A percentile compares a stretch with the other conserved stretches of the same genome.
phyloP scores from a whole-genome alignment of 257 asterid species.

The Ophiorrhiza pumila region DNA sequence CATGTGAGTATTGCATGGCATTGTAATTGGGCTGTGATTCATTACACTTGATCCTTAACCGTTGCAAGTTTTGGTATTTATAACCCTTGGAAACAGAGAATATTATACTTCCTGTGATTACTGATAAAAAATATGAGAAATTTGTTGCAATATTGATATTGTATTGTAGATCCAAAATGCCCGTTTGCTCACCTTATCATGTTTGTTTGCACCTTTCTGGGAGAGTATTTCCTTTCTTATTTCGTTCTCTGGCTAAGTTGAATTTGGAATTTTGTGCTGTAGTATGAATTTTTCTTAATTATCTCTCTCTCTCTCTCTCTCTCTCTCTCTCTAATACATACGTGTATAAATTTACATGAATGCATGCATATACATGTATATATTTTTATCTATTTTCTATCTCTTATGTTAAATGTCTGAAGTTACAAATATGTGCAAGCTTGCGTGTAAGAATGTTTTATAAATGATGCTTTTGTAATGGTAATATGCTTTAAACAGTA shows the following conservation, averaged over 20 bases:
- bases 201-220: neutral
- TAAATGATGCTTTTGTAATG: neutral
- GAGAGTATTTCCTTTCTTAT: too few species aligned
- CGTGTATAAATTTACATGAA: neutral
- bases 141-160: neutral
- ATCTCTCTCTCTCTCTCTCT: neutral
- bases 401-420: too few species aligned
- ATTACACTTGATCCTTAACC: neutral
- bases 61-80: neutral
- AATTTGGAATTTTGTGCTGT: neutral
- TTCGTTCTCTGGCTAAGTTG: neutral
- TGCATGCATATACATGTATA: too few species aligned
- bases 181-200: neutral
- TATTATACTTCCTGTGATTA: neutral
- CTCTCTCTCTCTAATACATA: neutral
- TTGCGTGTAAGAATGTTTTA: too few species aligned
- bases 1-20: constrained; percentile 49
- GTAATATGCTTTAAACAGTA: neutral
- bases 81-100: neutral
- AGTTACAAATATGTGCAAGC: too few species aligned
- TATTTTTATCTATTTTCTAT: neutral
- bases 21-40: constrained; percentile 1
- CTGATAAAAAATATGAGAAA: neutral
- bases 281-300: neutral
- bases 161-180: neutral